Percentiles rank a stretch among this genome's conserved stretches.
Conservation (phyloP, 2,329 filamentous ascomycete genomes). For the Phyllachora maydis region DNA sequence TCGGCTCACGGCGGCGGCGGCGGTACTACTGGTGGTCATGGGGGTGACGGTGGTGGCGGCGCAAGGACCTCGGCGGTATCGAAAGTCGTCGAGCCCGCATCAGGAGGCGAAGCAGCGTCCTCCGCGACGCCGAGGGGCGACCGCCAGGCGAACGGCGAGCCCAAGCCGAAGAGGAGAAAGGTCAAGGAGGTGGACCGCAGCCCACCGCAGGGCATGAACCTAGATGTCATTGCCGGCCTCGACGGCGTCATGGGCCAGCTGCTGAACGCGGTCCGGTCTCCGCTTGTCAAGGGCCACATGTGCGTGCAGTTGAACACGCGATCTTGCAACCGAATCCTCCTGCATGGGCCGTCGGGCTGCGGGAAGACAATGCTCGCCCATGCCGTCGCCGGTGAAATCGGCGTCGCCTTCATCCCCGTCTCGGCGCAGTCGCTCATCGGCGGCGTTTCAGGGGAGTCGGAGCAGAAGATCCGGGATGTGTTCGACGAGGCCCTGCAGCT, state of each 20-base stretch:
- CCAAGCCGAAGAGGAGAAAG: constrained; percentile 44
- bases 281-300: constrained; percentile 45
- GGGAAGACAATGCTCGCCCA: constrained; percentile 74
- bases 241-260: constrained; percentile 50
- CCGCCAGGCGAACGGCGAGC: constrained; percentile 42
- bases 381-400: constrained; percentile 55
- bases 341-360: constrained; percentile 70
- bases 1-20: no score
- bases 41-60: no score
- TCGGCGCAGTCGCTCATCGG: constrained; percentile 65
- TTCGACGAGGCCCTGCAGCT: constrained; percentile 76
- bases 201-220: constrained; percentile 43
- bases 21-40: no score
- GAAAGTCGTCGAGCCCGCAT: neutral
- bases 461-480: constrained; percentile 66
- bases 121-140: constrained; percentile 12
- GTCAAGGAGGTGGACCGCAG: constrained; percentile 34
- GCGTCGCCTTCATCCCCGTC: constrained; percentile 63
- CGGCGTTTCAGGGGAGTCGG: constrained; percentile 75
- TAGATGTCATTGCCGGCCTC: constrained; percentile 59
- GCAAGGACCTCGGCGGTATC: constrained; percentile 1
- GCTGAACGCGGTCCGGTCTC: constrained; percentile 50
- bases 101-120: neutral
- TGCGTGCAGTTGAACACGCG: constrained; percentile 47
- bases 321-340: constrained; percentile 51